Conservation (phyloP, 352 stramenopile genomes). For the Globisporangium rhizosaccharum region DNA sequence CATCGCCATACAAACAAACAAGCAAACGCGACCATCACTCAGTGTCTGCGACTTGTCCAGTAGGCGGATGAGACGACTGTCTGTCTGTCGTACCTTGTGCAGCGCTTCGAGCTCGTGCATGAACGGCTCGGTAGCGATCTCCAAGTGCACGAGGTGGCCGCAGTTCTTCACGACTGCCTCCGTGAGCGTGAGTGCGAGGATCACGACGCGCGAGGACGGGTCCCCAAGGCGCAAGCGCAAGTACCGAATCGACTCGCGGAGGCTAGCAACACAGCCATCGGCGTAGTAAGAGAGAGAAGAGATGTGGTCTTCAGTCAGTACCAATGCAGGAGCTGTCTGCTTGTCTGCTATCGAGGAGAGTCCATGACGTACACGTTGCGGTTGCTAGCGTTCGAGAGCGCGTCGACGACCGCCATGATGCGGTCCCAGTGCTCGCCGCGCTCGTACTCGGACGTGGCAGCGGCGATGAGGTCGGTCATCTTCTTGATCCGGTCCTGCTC, state of each 20-base stretch:
- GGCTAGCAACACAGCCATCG: slow-evolving; percentile 14
- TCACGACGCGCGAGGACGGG: slow-evolving; percentile 54
- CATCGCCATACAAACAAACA: no score
- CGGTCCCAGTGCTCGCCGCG: slow-evolving; percentile 64
- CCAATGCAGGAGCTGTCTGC: no score
- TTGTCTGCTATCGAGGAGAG: no score
- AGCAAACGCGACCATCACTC: not conserved
- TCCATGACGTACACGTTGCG: slow-evolving; percentile 33
- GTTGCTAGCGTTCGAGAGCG: slow-evolving; percentile 60
- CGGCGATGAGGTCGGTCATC: slow-evolving; percentile 61
- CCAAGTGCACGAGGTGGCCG: slow-evolving; percentile 54
- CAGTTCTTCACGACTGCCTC: slow-evolving; percentile 81
- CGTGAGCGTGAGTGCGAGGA: slow-evolving; percentile 56
- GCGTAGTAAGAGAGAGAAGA: not conserved
- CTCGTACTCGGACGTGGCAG: slow-evolving; percentile 71
- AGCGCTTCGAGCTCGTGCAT: slow-evolving; percentile 69
- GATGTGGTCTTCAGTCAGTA: not conserved
- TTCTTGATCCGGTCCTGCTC: slow-evolving; percentile 71
- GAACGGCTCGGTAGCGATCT: slow-evolving; percentile 63
- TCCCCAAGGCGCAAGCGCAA: slow-evolving; percentile 63
- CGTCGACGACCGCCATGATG: slow-evolving; percentile 77
- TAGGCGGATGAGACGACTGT: no score
- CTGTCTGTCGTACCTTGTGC: slow-evolving; percentile 35
- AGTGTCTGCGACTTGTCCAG: not conserved
- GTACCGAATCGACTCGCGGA: slow-evolving; percentile 73